Conservation (phyloP, 345 rosid species). For the Linum trigynum region DNA sequence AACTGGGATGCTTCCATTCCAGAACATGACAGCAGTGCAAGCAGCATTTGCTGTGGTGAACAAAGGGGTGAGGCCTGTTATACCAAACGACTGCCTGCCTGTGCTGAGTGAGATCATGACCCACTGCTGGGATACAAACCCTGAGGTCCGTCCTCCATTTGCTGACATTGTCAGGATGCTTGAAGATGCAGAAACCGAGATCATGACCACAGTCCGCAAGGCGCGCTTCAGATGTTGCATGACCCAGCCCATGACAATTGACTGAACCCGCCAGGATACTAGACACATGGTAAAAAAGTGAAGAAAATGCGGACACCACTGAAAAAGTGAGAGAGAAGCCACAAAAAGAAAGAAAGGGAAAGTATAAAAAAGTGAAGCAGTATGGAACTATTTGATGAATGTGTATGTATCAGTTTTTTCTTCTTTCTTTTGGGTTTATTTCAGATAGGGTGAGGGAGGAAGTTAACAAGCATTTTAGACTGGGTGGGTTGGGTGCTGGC, state of each 20-base stretch:
- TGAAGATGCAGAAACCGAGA: constrained; percentile 20
- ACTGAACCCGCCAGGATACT: constrained; percentile 1
- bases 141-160: constrained; percentile 23
- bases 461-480: neutral
- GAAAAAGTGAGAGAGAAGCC: neutral
- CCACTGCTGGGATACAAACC: constrained; percentile 26
- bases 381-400: neutral
- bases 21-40: constrained; percentile 28
- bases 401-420: neutral
- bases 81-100: constrained; percentile 22
- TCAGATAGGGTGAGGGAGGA: neutral
- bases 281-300: too few species aligned
- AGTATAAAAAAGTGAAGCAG: neutral
- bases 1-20: constrained; percentile 25
- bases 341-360: neutral
- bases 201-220: constrained; percentile 24
- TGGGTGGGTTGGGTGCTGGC: neutral
- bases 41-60: constrained; percentile 29
- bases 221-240: constrained; percentile 30
- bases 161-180: constrained; percentile 21
- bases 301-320: neutral
- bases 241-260: constrained; percentile 21
- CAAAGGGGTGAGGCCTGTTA: constrained; percentile 21
- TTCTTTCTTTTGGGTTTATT: neutral
- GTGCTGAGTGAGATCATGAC: constrained; percentile 21